These are phyloP conservation scores for Aristolochia contorta DNA, from an alignment of 164 flowering plant genomes.

Conservation along the genomic window DNA sequence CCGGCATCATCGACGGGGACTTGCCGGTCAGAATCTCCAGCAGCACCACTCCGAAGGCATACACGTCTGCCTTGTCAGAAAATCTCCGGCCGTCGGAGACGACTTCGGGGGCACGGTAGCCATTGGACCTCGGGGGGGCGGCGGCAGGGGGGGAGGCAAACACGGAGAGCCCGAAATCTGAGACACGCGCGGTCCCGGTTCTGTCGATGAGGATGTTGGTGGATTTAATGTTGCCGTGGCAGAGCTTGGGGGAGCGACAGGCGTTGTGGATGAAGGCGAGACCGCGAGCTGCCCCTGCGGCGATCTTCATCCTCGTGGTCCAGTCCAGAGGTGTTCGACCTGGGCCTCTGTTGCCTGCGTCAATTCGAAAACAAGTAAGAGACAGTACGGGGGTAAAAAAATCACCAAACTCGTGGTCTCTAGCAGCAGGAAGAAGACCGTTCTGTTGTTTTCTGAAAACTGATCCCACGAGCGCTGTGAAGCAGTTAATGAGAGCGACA, in stretches of 20 bases:
- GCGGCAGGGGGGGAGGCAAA: constrained; percentile 30
- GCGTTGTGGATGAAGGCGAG: constrained; percentile 57
- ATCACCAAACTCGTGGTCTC: too few relatives aligned
- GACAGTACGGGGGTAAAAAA: background rate
- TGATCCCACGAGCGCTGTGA: too few relatives aligned
- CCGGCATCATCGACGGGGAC: constrained; percentile 17
- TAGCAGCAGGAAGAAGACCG: background rate
- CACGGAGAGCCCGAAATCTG: constrained; percentile 55
- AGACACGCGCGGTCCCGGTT: constrained; percentile 43
- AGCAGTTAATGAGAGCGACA: too few relatives aligned
- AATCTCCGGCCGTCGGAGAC: constrained; percentile 32
- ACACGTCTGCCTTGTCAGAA: constrained; percentile 64
- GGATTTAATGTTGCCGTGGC: constrained; percentile 80
- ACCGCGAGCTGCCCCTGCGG: constrained; percentile 80
- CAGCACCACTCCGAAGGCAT: constrained; percentile 69
- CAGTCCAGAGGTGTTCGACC: constrained; percentile 83
- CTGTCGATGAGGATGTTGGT: constrained; percentile 68
- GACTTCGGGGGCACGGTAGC: constrained; percentile 74
- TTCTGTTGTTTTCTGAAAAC: too few relatives aligned
- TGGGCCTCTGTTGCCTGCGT: constrained; percentile 82
- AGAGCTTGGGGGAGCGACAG: constrained; percentile 36
- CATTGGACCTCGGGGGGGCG: constrained; percentile 32
- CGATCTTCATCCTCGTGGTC: constrained; percentile 68
- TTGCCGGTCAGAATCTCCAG: constrained; percentile 57
- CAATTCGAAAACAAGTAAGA: constrained; percentile 11